Evolutionary conservation across 2,329 filamentous ascomycete genomes (phyloP).

Genomic region (Verticillium dahliae): DNA sequence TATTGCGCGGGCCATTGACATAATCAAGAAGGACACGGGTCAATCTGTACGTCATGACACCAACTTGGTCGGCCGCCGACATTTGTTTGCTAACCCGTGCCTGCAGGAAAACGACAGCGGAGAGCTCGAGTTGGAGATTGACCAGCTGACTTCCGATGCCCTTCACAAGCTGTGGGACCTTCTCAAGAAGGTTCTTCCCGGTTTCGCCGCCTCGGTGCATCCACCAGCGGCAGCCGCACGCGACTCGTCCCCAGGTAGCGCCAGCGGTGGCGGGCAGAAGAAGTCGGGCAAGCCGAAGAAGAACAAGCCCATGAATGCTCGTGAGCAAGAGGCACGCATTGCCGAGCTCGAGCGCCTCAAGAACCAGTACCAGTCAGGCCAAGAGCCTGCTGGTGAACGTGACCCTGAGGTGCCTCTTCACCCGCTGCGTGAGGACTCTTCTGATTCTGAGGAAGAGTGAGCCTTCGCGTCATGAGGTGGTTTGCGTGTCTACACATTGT

Average conservation of each 20-base stretch:
- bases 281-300: slow-evolving; percentile 53
- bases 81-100: slow-evolving; percentile 2
- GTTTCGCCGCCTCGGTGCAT: slow-evolving; percentile 14
- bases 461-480: not conserved
- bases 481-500: not conserved
- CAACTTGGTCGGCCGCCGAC: slow-evolving; percentile 14
- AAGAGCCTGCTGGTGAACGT: slow-evolving; percentile 18
- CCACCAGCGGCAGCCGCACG: slow-evolving; percentile 5
- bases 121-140: slow-evolving; percentile 54
- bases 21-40: slow-evolving; percentile 82
- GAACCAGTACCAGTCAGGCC: slow-evolving; percentile 30
- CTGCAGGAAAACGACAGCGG: slow-evolving; percentile 50
- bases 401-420: slow-evolving; percentile 14
- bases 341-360: slow-evolving; percentile 50
- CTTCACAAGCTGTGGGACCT: slow-evolving; percentile 44
- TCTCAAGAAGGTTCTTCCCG: slow-evolving; percentile 34
- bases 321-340: slow-evolving; percentile 62
- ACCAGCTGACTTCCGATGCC: slow-evolving; percentile 49
- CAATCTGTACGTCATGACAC: slow-evolving; percentile 54
- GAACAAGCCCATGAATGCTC: slow-evolving; percentile 70
- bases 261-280: slow-evolving; percentile 20
- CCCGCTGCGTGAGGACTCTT: slow-evolving; percentile 26
- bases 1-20: slow-evolving; percentile 74
- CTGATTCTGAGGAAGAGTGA: slow-evolving; percentile 39
- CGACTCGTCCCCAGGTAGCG: slow-evolving; percentile 22